Base-by-base conservation (phyloP, 1,284 basidiomycete genomes). In the Moesziomyces aphidis region DNA sequence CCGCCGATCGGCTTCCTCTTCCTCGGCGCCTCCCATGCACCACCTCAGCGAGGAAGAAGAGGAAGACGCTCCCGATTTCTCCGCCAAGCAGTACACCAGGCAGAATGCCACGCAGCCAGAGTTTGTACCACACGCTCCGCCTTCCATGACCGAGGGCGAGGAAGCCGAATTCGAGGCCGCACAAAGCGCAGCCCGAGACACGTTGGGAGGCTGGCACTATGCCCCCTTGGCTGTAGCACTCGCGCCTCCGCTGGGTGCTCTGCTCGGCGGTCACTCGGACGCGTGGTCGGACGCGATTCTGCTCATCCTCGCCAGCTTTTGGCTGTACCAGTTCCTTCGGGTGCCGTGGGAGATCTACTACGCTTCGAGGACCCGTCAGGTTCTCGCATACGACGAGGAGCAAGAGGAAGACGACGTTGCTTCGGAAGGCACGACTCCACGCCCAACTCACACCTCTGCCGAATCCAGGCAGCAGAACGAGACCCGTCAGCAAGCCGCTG, bases 151-250 rank as follows among this genome's bases (percentile, higher is more conserved):
- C 15, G 55, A 60, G 26, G 73, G 72, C 21, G 73, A 76, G 39
- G 50, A 85, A 36, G 85, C 78, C 49, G 91, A 88, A 28, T 82
- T 90, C 94, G 80, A 97, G 92, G 28, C 95, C 93, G 57, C 88
- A 88, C 67, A 70, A 31, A 61, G 54, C 28, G 59, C 66, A 6
- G 69, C 66, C 5, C 48, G 53, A 36, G 63, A 68, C 13, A 63
- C 61, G 1, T 65, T 81, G 15, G 70, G 80, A 44, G 77, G 76
- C 15, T 82, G 79, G 79, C 80, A 82, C 55, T 75, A 65, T 46
- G 75, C 73, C 19, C 80, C 79, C 9, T 71, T 82, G 24, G 47
- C 69, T 23, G 63, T 81, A n/a, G 80, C 79, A 6, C 59, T 82
- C 44, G 73, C 69, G 1, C 80, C 80, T 10, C 76, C 80, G n/a